These are phyloP conservation scores for Plasmodium chabaudi DNA, from an alignment of 169 alveolate species.

Conservation along the genomic window DNA sequence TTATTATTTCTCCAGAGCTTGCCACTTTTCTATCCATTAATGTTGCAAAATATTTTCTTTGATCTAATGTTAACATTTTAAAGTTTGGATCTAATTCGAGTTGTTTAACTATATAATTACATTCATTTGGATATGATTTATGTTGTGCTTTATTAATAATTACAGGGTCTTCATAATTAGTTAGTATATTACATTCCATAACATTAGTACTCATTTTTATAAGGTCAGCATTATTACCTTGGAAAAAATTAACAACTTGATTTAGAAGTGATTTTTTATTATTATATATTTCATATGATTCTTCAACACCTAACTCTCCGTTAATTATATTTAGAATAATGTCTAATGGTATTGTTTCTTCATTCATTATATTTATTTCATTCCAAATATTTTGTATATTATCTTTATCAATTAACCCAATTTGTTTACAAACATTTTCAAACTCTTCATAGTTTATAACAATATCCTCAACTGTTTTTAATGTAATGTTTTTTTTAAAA, in stretches of 20 bases:
- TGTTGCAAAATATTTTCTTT: conserved; percentile 72
- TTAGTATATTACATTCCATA: conserved; percentile 31
- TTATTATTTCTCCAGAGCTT: conserved; percentile 21
- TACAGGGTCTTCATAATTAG: conserved; percentile 68
- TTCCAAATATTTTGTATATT: conserved; percentile 61
- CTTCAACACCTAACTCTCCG: conserved; percentile 68
- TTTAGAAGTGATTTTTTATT: conserved; percentile 54
- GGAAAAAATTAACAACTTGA: conserved; percentile 70
- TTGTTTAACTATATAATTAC: conserved; percentile 31
- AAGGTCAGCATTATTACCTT: conserved; percentile 53
- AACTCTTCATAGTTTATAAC: conserved; percentile 23
- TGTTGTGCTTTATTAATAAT: conserved; percentile 63
- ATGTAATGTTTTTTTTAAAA: conserved; percentile 36
- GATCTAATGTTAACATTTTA: conserved; percentile 69
- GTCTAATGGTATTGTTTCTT: conserved; percentile 63
- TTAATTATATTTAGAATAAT: conserved; percentile 47
- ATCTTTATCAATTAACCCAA: conserved; percentile 21
- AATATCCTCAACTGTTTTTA: conserved; percentile 8
- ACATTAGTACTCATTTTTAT: conserved; percentile 46
- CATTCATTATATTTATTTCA: conserved; percentile 68
- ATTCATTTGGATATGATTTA: conserved; percentile 52
- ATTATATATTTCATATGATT: conserved; percentile 42
- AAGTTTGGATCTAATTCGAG: conserved; percentile 31
- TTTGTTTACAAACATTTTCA: conserved; percentile 53
- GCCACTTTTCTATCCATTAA: conserved; percentile 54